phyloP scores from a whole-genome alignment of 306 rosid species.

The Abrus precatorius region DNA sequence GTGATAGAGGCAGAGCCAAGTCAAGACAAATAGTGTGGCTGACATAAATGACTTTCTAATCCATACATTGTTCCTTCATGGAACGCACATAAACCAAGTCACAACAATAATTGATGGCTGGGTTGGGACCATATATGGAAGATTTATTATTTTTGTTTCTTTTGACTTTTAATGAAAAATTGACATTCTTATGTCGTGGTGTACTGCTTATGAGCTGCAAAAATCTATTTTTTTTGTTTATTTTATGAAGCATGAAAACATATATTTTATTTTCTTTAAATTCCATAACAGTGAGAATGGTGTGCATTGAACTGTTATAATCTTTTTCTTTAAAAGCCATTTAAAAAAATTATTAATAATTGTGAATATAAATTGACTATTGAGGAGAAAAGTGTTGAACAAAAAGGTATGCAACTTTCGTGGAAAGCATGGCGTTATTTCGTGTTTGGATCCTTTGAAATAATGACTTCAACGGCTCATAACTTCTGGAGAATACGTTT shows the following conservation, averaged over 20 bases:
- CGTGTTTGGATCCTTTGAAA: conserved; percentile 4
- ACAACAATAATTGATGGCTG: background rate
- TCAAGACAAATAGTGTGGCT: background rate
- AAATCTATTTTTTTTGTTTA: background rate
- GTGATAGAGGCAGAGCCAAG: background rate
- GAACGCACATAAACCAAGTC: conserved; percentile 1
- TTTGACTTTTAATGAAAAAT: background rate
- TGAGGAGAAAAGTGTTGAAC: background rate
- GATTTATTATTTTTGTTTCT: background rate
- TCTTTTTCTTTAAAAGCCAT: background rate
- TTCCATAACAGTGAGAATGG: background rate
- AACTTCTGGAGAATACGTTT: background rate
- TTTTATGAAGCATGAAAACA: background rate
- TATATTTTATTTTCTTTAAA: background rate
- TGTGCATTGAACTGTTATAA: background rate
- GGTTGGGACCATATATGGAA: background rate
- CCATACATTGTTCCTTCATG: background rate
- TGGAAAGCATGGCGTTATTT: background rate
- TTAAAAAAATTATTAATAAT: background rate
- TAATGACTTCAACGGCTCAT: too few relatives aligned
- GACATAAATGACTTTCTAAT: too few relatives aligned
- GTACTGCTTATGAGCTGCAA: background rate
- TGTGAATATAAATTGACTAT: background rate
- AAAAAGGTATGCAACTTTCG: background rate
- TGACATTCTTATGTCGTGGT: background rate